Base-by-base conservation (phyloP, 2,329 filamentous ascomycete genomes). In the Ilyonectria robusta region DNA sequence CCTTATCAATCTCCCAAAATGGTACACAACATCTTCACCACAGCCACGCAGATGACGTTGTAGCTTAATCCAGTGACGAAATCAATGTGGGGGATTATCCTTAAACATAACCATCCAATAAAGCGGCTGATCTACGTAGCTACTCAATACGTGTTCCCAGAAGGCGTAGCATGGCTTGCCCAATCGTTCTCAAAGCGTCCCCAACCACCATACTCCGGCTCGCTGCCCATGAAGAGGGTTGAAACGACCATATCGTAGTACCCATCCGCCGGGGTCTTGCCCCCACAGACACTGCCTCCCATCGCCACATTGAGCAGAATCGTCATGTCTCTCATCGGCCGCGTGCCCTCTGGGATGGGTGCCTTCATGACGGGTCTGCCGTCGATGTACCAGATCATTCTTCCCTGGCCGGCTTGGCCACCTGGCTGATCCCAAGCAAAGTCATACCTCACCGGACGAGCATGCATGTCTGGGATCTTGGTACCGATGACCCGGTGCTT, bases 291-390 rank as follows among this genome's bases (percentile, higher is more conserved):
- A 65, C 87, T 89, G 0, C 88, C 88, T 0, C 88, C 88, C 85
- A 90, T 89, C 1, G 88, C 88, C n/a, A 90, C 82, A 65, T 90
- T 90, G 19, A 90, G 82, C 66, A 90, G 77, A 9, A 90, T 78
- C 19, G 83, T 84, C 78, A 84, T 89, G 29, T 90, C 88, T 62
- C 85, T 83, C 78, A 90, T 82, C 6, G 84, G 81, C 13, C 88
- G 79, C 3, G 86, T 89, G 0, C 87, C 87, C 2, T 74, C 70
- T 0, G 88, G 88, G 26, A 88, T 85, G 2, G 76, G 72, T 0
- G 82, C 87, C 77, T 85, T 89, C 88, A 90, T 90, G 1, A 89
- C 85, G 0, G 86, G 81, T 37, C 79, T 76, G 0, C 86, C 86
- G 70, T 90, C 87, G 60, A 90, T 85, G 72, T 88, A 89, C 88